A percentile compares a stretch with the other conserved stretches of the same genome.
phyloP scores from a whole-genome alignment of 2,329 filamentous ascomycete species.

The Ophiosphaerella herpotricha region DNA sequence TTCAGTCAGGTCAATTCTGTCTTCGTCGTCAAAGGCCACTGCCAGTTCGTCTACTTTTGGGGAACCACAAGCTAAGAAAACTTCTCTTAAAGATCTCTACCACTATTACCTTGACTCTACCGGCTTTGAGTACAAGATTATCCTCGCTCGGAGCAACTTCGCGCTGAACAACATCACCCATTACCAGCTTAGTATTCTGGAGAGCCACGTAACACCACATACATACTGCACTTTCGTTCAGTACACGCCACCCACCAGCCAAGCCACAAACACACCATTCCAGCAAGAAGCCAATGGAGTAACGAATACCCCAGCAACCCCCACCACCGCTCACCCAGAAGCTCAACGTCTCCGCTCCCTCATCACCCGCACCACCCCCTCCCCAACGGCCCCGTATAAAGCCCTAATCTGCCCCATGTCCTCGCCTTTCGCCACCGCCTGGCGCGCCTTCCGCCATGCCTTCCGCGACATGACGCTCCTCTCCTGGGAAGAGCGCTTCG shows the following conservation, averaged over 20 bases:
- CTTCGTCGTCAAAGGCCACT: constrained; percentile 5
- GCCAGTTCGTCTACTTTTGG: not conserved
- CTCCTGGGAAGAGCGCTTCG: constrained; percentile 49
- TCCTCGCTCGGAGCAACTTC: constrained; percentile 60
- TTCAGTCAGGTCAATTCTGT: not conserved
- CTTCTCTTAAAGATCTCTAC: constrained; percentile 54
- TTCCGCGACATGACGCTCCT: constrained; percentile 49
- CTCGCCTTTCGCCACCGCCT: constrained; percentile 40
- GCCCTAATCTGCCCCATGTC: constrained; percentile 35
- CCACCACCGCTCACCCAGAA: constrained; percentile 5
- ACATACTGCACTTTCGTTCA: constrained; percentile 36
- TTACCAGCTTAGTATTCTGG: constrained; percentile 46
- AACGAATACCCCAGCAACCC: not conserved
- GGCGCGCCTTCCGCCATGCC: constrained; percentile 42
- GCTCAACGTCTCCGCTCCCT: constrained; percentile 17
- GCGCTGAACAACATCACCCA: constrained; percentile 60
- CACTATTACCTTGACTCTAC: constrained; percentile 67
- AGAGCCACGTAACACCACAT: constrained; percentile 38
- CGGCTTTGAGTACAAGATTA: constrained; percentile 67
- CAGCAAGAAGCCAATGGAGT: not conserved
- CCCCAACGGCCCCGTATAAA: constrained; percentile 14
- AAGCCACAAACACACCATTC: not conserved
- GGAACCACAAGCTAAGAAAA: constrained; percentile 16
- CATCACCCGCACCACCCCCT: constrained; percentile 6
- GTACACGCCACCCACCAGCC: constrained; percentile 23